Evolutionary conservation across 2,329 filamentous ascomycete species (phyloP).

Genomic region (Eurotiales sp.): DNA sequence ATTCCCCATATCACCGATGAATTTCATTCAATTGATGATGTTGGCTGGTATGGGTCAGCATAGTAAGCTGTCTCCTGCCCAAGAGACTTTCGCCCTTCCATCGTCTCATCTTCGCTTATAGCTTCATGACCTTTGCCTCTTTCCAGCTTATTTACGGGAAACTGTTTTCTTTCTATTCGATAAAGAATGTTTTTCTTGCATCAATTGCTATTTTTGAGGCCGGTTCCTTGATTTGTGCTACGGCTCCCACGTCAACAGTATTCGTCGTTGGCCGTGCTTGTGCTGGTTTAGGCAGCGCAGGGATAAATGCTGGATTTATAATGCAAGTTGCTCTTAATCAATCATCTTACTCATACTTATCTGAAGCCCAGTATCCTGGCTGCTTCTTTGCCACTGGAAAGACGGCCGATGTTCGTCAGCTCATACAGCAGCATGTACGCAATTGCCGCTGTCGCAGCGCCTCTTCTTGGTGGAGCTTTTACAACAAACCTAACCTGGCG

Average conservation of each 20-base stretch:
- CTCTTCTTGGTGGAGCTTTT: slow-evolving; percentile 57
- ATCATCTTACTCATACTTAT: slow-evolving; percentile 47
- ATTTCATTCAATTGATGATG: slow-evolving; percentile 25
- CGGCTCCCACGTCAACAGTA: slow-evolving; percentile 25
- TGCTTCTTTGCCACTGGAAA: slow-evolving; percentile 19
- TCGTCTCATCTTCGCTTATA: slow-evolving; percentile 25
- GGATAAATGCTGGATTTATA: slow-evolving; percentile 26
- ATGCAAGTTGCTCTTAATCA: background rate
- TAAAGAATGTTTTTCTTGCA: slow-evolving; percentile 32
- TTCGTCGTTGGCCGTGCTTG: slow-evolving; percentile 34
- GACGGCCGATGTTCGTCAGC: slow-evolving; percentile 58
- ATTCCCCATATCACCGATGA: slow-evolving; percentile 25
- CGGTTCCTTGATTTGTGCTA: slow-evolving; percentile 29
- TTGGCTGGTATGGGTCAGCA: slow-evolving; percentile 26
- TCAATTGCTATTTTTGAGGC: slow-evolving; percentile 34
- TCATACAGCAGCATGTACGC: slow-evolving; percentile 61
- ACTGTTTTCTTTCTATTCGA: background rate
- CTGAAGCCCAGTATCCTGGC: slow-evolving; percentile 31
- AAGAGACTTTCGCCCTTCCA: slow-evolving; percentile 23
- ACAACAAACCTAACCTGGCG: slow-evolving; percentile 57
- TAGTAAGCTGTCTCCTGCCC: slow-evolving; percentile 16
- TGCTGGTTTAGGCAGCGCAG: slow-evolving; percentile 28
- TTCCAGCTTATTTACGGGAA: background rate
- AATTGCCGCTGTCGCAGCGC: slow-evolving; percentile 56
- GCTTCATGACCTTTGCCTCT: slow-evolving; percentile 11